Evolutionary conservation across 345 rosid genomes (phyloP), one percentile per base, ranked within the genome.

Genomic region (Dipteronia sinensis): DNA sequence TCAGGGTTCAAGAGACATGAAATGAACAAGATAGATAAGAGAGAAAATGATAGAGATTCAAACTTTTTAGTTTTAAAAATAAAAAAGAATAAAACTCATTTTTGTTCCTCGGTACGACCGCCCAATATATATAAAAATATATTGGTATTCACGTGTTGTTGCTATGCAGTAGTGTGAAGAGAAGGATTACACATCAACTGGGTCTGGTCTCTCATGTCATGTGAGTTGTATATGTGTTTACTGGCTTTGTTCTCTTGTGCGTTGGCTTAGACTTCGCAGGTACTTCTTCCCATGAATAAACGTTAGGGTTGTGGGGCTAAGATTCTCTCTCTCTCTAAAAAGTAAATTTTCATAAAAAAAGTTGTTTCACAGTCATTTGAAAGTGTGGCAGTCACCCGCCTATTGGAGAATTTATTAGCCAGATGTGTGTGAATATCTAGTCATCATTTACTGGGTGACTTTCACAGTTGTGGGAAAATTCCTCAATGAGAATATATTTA

Each of bases 81-180:
- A 38, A 46, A 46, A 6, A 49, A 59, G 34, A 72, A 47, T 10
- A 42, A 66, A 58, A 20, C 44, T 72, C 6, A 44, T 49, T 56
- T 69, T 31, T 34, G 38, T 34, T 40, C 79, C 85, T 85, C 78
- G 84, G 67, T 65, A 82, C 75, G 83, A 80, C 67, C 88, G 82
- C 86, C 84, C 73, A 31, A 61, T 79, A 69, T 75, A 56, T 42
- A 70, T 65, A 69, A 34, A 34, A 34, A 34, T 77, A 65, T 67
- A 71, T 67, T 69, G 68, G 55, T 82, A 77, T 80, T 85, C 88
- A 85, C 88, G 88, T 85, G 88, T 71, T 22, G 79, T 69, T 61
- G 27, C 23, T 53, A 53, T 16, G 58, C 58, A 53, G n/a, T 53
- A 53, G 27, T 20, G 64, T 59, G 10, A 59, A 59, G 64, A 59